These are phyloP conservation scores for Coix lacrymajobi DNA, from an alignment of 176 grass and related monocot genomes.

Conservation along the genomic window DNA sequence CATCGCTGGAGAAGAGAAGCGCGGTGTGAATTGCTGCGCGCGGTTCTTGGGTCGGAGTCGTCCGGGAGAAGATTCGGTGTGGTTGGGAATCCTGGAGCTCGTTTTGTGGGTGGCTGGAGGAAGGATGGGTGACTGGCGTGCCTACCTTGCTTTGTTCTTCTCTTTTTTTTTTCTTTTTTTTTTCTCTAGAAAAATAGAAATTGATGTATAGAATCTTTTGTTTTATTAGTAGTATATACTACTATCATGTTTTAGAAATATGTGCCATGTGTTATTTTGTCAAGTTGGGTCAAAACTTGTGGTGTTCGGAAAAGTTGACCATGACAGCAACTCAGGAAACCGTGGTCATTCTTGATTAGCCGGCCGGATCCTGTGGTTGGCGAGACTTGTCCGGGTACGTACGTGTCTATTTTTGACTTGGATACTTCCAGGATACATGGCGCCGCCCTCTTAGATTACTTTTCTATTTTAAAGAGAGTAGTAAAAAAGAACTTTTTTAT, in stretches of 20 bases:
- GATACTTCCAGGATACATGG: neutral
- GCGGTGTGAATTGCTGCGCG: neutral
- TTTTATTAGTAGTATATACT: neutral
- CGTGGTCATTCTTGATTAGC: neutral
- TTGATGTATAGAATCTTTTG: neutral
- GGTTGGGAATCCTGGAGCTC: neutral
- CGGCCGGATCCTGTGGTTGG: neutral
- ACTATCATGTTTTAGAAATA: neutral
- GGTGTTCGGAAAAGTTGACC: neutral
- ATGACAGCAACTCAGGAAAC: neutral
- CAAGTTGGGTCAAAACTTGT: neutral
- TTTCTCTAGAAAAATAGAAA: neutral
- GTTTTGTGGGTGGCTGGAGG: constrained; percentile 21
- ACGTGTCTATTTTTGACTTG: neutral
- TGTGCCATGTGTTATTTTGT: neutral
- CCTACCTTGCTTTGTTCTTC: neutral
- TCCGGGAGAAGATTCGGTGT: neutral
- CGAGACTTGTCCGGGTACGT: neutral
- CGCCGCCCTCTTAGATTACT: no score
- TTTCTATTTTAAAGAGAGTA: neutral
- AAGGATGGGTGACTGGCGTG: neutral
- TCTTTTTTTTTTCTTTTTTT: neutral
- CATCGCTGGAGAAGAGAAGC: constrained; percentile 29
- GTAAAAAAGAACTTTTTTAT: neutral
- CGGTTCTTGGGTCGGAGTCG: constrained; percentile 1